Evolutionary conservation across 345 rosid species (phyloP), one percentile per base, ranked within the genome.

Genomic region (Laguncularia racemosa): DNA sequence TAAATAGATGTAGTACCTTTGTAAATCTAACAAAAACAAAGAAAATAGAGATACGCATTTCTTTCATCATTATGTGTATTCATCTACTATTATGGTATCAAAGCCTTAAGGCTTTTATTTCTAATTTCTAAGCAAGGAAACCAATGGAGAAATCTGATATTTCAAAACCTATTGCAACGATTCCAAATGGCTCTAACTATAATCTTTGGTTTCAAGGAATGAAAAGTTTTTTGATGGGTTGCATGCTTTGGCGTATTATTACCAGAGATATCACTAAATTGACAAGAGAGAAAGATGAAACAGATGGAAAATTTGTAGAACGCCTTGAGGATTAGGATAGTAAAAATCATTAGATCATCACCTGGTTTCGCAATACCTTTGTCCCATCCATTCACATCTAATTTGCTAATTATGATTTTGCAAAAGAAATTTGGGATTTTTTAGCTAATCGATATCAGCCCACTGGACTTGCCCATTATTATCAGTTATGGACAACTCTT

Each of bases 351-450:
- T n/a, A 47, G 7, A 47, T 58, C 18, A 56, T 56, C 23, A 56
- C 59, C 1, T 56, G 14, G 59, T 9, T 44, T n/a, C 49, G 3
- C 15, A 13, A 4, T 33, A 60, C 46, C 13, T 60, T 40, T n/a
- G 4, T 33, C 13, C 47, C 56, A 2, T 28, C 20, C 11, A 60
- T 49, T 49, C 23, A 60, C 15, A 49, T 50, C 28, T 13, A 49
- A 60, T 50, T 60, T 50, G 45, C 16, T 8, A 10, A 50, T 26
- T 60, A 13, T 60, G 56, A 49, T 0, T 15, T 23, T 48, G 0
- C 20, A 49, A 49, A 60, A 60, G 26, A 60, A 16, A 49, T 50
- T 20, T 49, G 33, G 23, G 46, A 28, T 60, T 60, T 33, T 60
- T 17, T 60, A 21, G 64, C 20, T 4, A 23, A 33, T 16, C 1